Evolutionary conservation across 2,329 filamentous ascomycete species (phyloP).

Genomic region (Cordyceps tenuipes): DNA sequence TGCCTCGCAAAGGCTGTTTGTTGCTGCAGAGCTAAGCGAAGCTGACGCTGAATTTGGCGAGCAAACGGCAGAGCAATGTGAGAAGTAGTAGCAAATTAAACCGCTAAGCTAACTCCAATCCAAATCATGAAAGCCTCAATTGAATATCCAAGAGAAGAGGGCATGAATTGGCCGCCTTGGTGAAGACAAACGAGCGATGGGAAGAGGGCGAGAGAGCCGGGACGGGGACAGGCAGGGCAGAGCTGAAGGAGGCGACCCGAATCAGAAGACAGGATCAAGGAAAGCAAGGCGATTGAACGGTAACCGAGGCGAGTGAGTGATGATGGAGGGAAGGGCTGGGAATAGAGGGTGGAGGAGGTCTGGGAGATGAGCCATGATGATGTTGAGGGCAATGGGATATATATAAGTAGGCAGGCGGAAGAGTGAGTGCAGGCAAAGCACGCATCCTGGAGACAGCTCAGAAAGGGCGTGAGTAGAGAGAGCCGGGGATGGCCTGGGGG

Average conservation of each 20-base stretch:
- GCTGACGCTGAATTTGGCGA: neutral
- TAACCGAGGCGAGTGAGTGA: neutral
- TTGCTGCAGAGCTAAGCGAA: slow-evolving; percentile 4
- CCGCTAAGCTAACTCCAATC: neutral
- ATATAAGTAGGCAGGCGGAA: neutral
- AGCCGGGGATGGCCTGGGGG: neutral
- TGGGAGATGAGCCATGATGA: neutral
- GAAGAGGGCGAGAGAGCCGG: neutral
- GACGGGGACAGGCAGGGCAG: neutral
- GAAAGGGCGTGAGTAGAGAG: neutral
- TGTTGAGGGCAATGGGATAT: slow-evolving; percentile 10
- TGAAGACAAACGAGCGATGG: neutral
- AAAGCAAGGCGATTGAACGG: neutral
- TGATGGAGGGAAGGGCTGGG: neutral
- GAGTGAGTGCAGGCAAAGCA: neutral
- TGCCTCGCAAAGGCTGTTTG: neutral
- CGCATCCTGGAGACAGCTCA: too few relatives aligned
- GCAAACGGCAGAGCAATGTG: slow-evolving; percentile 7
- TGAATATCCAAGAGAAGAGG: neutral
- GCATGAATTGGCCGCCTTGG: neutral
- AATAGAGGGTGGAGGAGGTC: neutral
- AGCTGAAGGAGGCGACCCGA: neutral
- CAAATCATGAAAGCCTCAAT: neutral
- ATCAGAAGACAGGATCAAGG: neutral
- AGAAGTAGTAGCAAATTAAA: neutral